phyloP scores from a whole-genome alignment of 192 early-diverging fungal genomes.

The Backusella liffmaniae region DNA sequence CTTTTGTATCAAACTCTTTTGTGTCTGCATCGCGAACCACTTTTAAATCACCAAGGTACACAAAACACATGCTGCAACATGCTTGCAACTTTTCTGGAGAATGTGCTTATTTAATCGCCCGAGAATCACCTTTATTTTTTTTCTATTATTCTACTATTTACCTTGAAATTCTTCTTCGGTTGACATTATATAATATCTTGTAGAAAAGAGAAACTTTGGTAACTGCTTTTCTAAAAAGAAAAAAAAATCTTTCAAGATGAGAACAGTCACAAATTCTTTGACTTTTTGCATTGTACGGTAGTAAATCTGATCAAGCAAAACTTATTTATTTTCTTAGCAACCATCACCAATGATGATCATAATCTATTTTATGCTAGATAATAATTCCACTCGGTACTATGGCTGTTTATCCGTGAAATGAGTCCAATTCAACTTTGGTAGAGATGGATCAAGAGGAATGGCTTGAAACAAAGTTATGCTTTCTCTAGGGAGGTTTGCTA shows the following conservation, averaged over 20 bases:
- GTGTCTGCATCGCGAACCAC: not conserved
- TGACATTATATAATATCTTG: not conserved
- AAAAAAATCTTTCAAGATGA: not conserved
- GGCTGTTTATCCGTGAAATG: too few relatives aligned
- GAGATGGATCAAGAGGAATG: not conserved
- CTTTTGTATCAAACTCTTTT: slow-evolving; percentile 17
- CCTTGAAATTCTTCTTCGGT: slow-evolving; percentile 20
- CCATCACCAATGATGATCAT: not conserved
- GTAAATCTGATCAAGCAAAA: too few relatives aligned
- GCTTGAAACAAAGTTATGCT: not conserved
- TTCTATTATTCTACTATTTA: not conserved
- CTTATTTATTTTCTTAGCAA: too few relatives aligned
- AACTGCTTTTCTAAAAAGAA: not conserved
- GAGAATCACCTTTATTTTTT: not conserved
- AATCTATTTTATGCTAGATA: not conserved
- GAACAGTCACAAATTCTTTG: not conserved
- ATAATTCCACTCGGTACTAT: too few relatives aligned
- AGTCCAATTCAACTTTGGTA: not conserved
- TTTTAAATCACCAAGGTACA: slow-evolving; percentile 14
- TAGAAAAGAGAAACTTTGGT: not conserved
- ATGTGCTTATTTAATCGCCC: not conserved
- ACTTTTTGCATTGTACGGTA: not conserved
- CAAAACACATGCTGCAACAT: slow-evolving; percentile 17
- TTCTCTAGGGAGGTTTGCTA: not conserved
- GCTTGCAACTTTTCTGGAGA: slow-evolving; percentile 12